These are phyloP conservation scores for Fusarium sp. DNA, from an alignment of 2,329 filamentous ascomycete species.

Conservation along the genomic window DNA sequence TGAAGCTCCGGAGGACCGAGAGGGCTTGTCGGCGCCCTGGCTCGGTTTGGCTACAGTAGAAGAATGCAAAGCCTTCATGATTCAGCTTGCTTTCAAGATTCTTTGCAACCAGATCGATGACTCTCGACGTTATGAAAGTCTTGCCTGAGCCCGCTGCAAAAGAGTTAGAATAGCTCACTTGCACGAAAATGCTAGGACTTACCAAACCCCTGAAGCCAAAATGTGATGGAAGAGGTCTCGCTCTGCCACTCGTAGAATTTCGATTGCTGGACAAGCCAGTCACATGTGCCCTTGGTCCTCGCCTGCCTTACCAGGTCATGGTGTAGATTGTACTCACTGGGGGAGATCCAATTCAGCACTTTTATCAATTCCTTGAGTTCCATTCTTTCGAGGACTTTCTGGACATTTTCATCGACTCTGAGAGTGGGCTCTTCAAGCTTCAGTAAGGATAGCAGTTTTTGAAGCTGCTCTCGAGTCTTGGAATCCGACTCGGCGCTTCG, in stretches of 20 bases:
- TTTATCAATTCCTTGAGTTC: not conserved
- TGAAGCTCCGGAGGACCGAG: not conserved
- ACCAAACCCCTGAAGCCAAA: not conserved
- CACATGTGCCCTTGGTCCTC: not conserved
- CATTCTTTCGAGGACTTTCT: not conserved
- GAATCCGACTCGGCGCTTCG: not conserved
- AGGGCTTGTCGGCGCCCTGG: not conserved
- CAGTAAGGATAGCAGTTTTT: not conserved
- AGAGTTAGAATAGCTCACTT: not conserved
- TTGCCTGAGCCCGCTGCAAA: not conserved
- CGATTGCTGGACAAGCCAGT: not conserved
- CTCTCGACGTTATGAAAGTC: not conserved
- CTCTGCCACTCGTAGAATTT: not conserved
- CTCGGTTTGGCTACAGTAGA: not conserved
- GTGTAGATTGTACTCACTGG: not conserved
- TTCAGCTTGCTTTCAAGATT: not conserved
- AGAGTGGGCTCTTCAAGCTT: not conserved
- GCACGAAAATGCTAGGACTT: not conserved
- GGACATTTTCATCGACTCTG: not conserved
- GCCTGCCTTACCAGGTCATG: not conserved
- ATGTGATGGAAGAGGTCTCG: not conserved
- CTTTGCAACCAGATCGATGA: not conserved
- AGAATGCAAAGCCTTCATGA: not conserved
- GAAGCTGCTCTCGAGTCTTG: not conserved
- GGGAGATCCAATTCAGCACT: not conserved